These are phyloP conservation scores for Schizosaccharomyces versatilis DNA, from an alignment of 1,139 yeast genomes.

Conservation along the genomic window DNA sequence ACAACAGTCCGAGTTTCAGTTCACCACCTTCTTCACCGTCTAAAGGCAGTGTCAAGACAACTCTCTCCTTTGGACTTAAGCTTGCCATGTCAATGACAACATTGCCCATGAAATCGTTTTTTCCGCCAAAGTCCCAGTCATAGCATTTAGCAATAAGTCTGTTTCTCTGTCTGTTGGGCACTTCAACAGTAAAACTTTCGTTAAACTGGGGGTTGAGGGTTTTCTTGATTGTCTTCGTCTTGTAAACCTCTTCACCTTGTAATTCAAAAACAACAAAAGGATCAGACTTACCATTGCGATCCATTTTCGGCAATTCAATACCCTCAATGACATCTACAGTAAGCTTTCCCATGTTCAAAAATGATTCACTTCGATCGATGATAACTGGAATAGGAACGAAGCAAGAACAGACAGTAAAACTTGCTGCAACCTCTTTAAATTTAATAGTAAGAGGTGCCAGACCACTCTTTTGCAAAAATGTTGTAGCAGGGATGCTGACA, in stretches of 20 bases:
- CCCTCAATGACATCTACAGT: constrained; percentile 45
- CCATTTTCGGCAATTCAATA: constrained; percentile 56
- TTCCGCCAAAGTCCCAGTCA: constrained; percentile 89
- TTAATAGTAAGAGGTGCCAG: not conserved
- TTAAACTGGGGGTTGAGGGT: constrained; percentile 79
- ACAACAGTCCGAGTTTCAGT: constrained; percentile 34
- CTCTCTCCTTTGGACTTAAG: constrained; percentile 34
- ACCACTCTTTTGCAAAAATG: not conserved
- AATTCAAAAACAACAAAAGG: constrained; percentile 53
- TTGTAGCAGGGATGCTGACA: no score
- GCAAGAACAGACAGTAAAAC: constrained; percentile 33
- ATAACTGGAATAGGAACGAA: constrained; percentile 57
- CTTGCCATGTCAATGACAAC: constrained; percentile 39
- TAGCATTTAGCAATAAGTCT: constrained; percentile 33
- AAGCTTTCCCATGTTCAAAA: constrained; percentile 54
- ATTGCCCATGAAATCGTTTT: constrained; percentile 50
- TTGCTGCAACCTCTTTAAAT: constrained; percentile 19
- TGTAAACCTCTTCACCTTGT: constrained; percentile 33
- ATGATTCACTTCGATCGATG: constrained; percentile 54
- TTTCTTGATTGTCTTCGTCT: constrained; percentile 62
- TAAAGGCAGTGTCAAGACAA: constrained; percentile 34
- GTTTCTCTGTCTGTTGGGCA: constrained; percentile 40
- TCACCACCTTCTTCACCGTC: constrained; percentile 31
- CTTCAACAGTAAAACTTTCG: constrained; percentile 33
- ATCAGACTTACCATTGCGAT: constrained; percentile 65